Evolutionary conservation across 225 moss, liverwort and hornwort genomes (phyloP).

Genomic region (Pseudoscleropodium purum): DNA sequence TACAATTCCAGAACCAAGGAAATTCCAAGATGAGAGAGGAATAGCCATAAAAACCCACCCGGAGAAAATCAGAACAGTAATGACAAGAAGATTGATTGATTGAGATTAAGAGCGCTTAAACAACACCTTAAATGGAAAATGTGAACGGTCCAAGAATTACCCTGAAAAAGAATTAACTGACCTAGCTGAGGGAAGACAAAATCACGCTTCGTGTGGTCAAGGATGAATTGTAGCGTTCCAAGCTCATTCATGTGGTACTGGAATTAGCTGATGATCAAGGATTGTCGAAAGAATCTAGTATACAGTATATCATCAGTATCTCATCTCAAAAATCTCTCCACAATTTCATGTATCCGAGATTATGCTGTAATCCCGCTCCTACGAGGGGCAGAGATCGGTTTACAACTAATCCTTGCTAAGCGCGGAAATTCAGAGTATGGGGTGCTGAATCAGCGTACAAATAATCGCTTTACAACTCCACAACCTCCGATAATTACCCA

Average conservation of each 20-base stretch:
- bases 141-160: neutral
- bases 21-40: neutral
- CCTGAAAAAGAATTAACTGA: neutral
- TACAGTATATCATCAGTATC: neutral
- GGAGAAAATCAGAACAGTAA: neutral
- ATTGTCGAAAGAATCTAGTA: neutral
- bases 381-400: neutral
- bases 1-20: neutral
- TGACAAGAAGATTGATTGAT: neutral
- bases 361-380: neutral
- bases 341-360: neutral
- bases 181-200: neutral
- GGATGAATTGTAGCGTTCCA: neutral
- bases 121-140: neutral
- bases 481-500: neutral
- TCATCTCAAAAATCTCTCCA: neutral
- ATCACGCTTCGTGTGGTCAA: neutral
- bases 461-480: neutral
- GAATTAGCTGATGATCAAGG: neutral
- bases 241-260: neutral
- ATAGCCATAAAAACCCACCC: neutral
- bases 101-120: neutral
- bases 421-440: neutral
- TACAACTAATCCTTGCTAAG: neutral
- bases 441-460: neutral